phyloP scores from a whole-genome alignment of 768 basidiomycete genomes.

The Boletales sp. region DNA sequence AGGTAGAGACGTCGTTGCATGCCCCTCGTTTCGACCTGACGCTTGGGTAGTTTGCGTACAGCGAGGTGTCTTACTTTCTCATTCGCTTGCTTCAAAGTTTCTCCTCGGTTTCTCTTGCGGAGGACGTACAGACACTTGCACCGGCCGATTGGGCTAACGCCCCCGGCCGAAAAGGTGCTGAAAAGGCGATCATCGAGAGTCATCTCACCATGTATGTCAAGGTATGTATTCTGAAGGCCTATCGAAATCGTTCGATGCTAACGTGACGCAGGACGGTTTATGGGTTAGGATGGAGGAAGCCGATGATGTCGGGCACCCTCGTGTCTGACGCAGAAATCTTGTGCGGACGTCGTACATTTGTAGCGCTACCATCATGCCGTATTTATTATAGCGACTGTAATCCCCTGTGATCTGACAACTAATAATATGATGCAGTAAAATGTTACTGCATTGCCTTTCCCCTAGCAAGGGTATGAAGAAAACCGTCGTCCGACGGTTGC shows the following conservation, averaged over 20 bases:
- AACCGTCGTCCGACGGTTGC: too few species aligned
- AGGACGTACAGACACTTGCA: too few species aligned
- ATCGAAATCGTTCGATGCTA: not conserved
- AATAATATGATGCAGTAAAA: too few species aligned
- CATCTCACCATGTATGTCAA: slow-evolving; percentile 43
- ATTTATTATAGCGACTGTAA: too few species aligned
- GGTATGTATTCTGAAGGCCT: slow-evolving; percentile 23
- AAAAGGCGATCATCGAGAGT: slow-evolving; percentile 37
- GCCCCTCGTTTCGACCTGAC: not conserved
- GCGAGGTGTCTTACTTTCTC: slow-evolving; percentile 53
- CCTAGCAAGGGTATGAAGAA: too few species aligned
- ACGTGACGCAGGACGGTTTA: slow-evolving; percentile 16
- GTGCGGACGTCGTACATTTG: too few species aligned
- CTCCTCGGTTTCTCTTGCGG: too few species aligned
- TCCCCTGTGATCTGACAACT: too few species aligned
- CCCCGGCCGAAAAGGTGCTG: slow-evolving; percentile 35
- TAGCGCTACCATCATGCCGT: too few species aligned
- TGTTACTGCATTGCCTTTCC: too few species aligned
- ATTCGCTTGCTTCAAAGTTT: slow-evolving; percentile 43
- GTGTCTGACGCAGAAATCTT: too few species aligned
- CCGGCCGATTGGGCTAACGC: slow-evolving; percentile 33
- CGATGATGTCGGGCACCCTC: not conserved
- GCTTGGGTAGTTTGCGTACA: slow-evolving; percentile 49
- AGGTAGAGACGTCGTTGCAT: slow-evolving; percentile 16
- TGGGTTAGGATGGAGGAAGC: slow-evolving; percentile 26